Percentiles rank a stretch among this genome's conserved stretches.
Conservation (phyloP, 208 protist genomes). For the Acanthamoeba divionensis region DNA sequence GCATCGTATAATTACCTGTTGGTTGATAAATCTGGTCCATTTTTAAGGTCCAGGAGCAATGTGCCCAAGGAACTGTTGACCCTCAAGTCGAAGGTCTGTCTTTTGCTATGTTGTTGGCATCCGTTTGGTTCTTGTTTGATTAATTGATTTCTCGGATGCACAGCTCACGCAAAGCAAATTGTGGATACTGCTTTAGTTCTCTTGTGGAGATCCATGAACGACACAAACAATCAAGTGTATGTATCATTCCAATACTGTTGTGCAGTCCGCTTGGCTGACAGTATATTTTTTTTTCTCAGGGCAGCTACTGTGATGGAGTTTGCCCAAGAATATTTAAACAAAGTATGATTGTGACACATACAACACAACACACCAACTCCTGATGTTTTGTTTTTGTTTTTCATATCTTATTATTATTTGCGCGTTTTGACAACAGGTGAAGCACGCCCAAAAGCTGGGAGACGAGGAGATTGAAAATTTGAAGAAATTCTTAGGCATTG, state of each 20-base stretch:
- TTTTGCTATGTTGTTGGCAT: too few species aligned
- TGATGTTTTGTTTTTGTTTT: neutral
- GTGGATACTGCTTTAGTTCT: conserved; percentile 37
- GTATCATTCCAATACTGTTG: neutral
- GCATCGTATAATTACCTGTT: too few species aligned
- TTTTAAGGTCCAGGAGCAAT: too few species aligned
- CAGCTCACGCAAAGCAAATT: conserved; percentile 25
- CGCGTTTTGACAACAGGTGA: neutral
- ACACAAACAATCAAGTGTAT: conserved; percentile 25
- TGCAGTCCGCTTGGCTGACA: neutral
- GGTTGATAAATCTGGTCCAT: too few species aligned
- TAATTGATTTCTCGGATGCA: too few species aligned
- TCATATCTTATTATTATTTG: neutral
- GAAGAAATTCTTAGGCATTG: neutral
- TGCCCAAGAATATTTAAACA: conserved; percentile 1
- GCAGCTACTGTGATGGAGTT: neutral
- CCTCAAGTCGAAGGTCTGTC: too few species aligned
- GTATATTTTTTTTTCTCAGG: neutral
- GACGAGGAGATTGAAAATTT: conserved; percentile 37
- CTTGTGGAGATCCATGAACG: conserved; percentile 43
- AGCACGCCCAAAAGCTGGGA: neutral
- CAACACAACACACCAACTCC: neutral
- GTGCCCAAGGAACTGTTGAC: too few species aligned
- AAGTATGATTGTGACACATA: neutral
- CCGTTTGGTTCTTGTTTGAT: too few species aligned